Percentiles rank a stretch among this genome's conserved stretches.
Conservation (phyloP, 2,329 filamentous ascomycete species). For the Neopestalotiopsis clavispora region DNA sequence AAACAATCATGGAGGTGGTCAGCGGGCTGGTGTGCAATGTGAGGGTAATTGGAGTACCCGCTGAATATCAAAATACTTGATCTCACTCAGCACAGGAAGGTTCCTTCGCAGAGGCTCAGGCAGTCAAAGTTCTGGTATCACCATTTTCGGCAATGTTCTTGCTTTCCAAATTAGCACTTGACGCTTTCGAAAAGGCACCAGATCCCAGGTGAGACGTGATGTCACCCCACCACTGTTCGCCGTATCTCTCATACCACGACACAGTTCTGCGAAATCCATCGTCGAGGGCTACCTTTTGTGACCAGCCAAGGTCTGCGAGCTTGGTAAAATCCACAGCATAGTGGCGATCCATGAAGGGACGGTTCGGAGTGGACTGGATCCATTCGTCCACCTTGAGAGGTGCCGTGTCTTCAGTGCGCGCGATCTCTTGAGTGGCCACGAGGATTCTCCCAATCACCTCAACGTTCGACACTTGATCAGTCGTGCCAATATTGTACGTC, state of each 20-base stretch:
- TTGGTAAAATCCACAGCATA: conserved; percentile 76
- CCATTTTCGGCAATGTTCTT: too few relatives aligned
- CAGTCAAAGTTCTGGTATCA: too few relatives aligned
- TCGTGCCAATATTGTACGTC: conserved; percentile 82
- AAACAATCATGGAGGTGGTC: too few relatives aligned
- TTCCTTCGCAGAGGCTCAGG: too few relatives aligned
- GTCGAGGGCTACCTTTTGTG: conserved; percentile 67
- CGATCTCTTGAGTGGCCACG: conserved; percentile 54
- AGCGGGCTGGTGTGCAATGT: too few relatives aligned
- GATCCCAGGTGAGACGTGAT: conserved; percentile 45
- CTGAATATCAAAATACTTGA: too few relatives aligned
- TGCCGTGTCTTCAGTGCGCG: conserved; percentile 30
- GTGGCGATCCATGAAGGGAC: conserved; percentile 78
- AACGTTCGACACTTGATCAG: conserved; percentile 78
- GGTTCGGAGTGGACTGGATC: conserved; percentile 77
- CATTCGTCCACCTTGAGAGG: conserved; percentile 58
- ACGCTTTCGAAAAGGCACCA: neutral
- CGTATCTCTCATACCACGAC: conserved; percentile 71
- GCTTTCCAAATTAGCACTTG: neutral
- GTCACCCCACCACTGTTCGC: conserved; percentile 74
- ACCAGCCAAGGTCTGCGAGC: conserved; percentile 70
- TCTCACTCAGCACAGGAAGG: too few relatives aligned
- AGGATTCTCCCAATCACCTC: conserved; percentile 71
- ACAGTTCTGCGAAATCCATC: conserved; percentile 69
- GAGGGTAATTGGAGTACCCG: too few relatives aligned